A percentile compares a stretch with the other conserved stretches of the same genome.
These are phyloP conservation scores for Thalia dealbata DNA, from an alignment of 176 grass and related monocot species.

Conservation along the genomic window DNA sequence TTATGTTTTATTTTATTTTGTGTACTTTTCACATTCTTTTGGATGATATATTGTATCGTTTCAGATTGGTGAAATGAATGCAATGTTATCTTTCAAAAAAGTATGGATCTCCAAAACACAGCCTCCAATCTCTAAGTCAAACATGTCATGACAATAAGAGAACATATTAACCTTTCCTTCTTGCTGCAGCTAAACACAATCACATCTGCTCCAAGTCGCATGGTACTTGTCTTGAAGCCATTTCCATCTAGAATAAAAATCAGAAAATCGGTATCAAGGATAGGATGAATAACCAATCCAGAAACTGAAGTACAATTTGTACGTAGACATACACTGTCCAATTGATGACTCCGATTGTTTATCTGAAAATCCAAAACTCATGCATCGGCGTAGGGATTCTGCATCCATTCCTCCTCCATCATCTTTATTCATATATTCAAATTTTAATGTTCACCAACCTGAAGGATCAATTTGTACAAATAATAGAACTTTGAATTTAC, in stretches of 20 bases:
- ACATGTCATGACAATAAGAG: neutral
- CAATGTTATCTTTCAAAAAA: too few relatives aligned
- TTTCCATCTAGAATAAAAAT: conserved; percentile 77
- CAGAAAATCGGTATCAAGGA: conserved; percentile 16
- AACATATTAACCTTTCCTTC: conserved; percentile 34
- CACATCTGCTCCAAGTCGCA: conserved; percentile 95
- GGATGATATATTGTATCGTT: too few relatives aligned
- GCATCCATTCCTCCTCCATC: conserved; percentile 96
- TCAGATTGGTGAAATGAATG: too few relatives aligned
- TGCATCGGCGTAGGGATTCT: conserved; percentile 59
- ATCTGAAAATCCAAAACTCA: conserved; percentile 99
- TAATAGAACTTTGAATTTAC: conserved; percentile 14
- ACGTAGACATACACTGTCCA: conserved; percentile 60
- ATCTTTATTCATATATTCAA: conserved; percentile 43
- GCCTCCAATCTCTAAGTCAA: neutral
- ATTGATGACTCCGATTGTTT: conserved; percentile 84
- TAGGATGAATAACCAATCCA: conserved; percentile 24
- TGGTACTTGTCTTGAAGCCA: conserved; percentile 99
- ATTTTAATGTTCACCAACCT: neutral
- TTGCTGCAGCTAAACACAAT: conserved; percentile 77
- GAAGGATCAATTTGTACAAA: neutral
- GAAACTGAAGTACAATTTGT: conserved; percentile 9
- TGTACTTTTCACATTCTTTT: too few relatives aligned
- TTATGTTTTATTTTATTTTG: too few relatives aligned
- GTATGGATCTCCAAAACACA: neutral